A percentile compares a stretch with the other conserved stretches of the same genome.
Evolutionary conservation across 768 basidiomycete genomes (phyloP).

Genomic region (Sporobolomyces phaffii): DNA sequence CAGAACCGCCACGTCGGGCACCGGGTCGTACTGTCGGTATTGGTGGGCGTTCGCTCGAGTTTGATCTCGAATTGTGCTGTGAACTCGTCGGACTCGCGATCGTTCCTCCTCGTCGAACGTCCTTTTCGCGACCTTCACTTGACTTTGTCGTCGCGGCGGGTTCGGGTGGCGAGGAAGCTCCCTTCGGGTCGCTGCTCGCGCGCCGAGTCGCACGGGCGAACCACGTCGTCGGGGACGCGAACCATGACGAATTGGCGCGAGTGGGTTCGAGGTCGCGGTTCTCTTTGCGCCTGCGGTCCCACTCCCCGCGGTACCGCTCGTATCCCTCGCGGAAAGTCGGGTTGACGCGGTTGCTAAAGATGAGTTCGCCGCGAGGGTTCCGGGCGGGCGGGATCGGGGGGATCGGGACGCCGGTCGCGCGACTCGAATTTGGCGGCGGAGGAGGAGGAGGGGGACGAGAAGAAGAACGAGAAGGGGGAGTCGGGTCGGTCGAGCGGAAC

Average conservation of each 20-base stretch:
- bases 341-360: slow-evolving; percentile 85
- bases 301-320: slow-evolving; percentile 80
- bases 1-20: too few species aligned
- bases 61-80: neutral
- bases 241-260: too few species aligned
- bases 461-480: slow-evolving; percentile 37
- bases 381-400: slow-evolving; percentile 78
- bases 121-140: too few species aligned
- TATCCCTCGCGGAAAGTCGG: slow-evolving; percentile 78
- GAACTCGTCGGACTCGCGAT: too few species aligned
- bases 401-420: slow-evolving; percentile 48
- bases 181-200: too few species aligned
- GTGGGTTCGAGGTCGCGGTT: too few species aligned
- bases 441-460: slow-evolving; percentile 55
- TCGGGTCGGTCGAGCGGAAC: slow-evolving; percentile 44
- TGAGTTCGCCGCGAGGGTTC: slow-evolving; percentile 92
- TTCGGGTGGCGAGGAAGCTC: too few species aligned
- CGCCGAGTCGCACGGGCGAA: too few species aligned
- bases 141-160: too few species aligned
- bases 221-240: too few species aligned
- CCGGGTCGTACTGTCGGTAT: too few species aligned
- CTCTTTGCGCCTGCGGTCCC: slow-evolving; percentile 56
- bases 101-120: too few species aligned
- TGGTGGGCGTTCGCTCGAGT: neutral
- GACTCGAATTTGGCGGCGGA: neutral